phyloP scores from a whole-genome alignment of 805 yeast species.

The Grigorovia humatica region DNA sequence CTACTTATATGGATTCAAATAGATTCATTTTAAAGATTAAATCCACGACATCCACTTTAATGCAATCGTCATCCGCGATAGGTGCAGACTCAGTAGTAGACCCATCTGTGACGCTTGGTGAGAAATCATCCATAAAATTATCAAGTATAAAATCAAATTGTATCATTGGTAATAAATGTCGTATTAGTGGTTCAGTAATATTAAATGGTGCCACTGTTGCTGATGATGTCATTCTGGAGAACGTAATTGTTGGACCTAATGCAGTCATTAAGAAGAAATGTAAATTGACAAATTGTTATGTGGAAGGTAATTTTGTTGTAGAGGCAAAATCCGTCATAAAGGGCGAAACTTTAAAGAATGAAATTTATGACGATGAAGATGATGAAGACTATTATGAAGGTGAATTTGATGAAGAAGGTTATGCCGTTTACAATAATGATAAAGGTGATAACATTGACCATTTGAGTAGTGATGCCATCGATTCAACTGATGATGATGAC shows the following conservation, averaged over 20 bases:
- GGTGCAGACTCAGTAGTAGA: constrained; percentile 86
- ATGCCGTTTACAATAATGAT: constrained; percentile 12
- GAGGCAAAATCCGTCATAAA: constrained; percentile 41
- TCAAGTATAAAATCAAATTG: constrained; percentile 71
- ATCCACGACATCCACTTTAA: constrained; percentile 37
- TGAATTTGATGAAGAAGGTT: constrained; percentile 4
- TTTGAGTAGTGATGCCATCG: constrained; percentile 3
- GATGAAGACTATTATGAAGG: constrained; percentile 10
- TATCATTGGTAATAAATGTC: constrained; percentile 73
- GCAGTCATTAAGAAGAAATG: constrained; percentile 57
- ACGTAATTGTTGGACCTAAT: constrained; percentile 70
- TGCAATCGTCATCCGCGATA: constrained; percentile 57
- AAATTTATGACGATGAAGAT: constrained; percentile 9
- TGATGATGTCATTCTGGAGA: constrained; percentile 69
- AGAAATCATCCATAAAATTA: constrained; percentile 76
- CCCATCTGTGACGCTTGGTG: constrained; percentile 55
- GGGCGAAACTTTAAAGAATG: constrained; percentile 46
- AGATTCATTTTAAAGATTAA: constrained; percentile 59
- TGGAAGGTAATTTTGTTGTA: constrained; percentile 71
- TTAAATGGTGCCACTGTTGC: constrained; percentile 61
- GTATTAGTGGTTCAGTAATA: constrained; percentile 77
- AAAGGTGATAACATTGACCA: constrained; percentile 24
- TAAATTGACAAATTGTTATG: constrained; percentile 68
- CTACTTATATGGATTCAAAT: constrained; percentile 84
- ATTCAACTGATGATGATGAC: constrained; percentile 1